Percentiles rank a stretch among this genome's conserved stretches.
These are phyloP conservation scores for Tephrocybe sp. DNA, from an alignment of 768 basidiomycete species.

Conservation along the genomic window DNA sequence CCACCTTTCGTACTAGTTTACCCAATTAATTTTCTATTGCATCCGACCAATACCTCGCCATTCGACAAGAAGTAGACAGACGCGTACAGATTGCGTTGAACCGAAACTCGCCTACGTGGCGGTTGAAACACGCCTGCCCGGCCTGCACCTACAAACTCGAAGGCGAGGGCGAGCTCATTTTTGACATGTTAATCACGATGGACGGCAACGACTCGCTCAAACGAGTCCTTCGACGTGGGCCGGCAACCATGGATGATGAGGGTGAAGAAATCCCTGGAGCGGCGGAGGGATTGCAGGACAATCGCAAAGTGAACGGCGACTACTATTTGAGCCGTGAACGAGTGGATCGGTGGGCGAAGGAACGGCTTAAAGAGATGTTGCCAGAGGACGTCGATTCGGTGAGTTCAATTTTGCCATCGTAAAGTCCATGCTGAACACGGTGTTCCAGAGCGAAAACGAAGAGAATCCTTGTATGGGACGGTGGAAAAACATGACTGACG, in stretches of 20 bases:
- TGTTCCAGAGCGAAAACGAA: background rate
- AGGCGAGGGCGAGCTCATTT: conserved; percentile 1
- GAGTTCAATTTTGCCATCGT: no score
- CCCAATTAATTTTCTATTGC: conserved; percentile 21
- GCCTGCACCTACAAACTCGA: conserved; percentile 4
- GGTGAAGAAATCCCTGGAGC: background rate
- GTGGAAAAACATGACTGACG: conserved; percentile 4
- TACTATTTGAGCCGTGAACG: background rate
- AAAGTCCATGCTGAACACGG: no score
- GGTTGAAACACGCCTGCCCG: conserved; percentile 2
- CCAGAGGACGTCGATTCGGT: no score
- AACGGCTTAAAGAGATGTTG: no score
- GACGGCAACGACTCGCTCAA: conserved; percentile 1
- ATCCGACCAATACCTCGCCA: conserved; percentile 23
- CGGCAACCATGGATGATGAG: background rate
- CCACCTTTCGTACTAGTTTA: conserved; percentile 16
- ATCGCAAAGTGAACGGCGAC: background rate
- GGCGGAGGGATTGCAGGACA: background rate
- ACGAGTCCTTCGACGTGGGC: background rate
- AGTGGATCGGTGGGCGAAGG: background rate
- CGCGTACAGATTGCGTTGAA: background rate
- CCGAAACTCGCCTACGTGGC: background rate
- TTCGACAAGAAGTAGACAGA: conserved; percentile 11
- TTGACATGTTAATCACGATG: conserved; percentile 7
- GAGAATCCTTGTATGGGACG: conserved; percentile 3